Evolutionary conservation across 129 eudicot genomes (phyloP), one percentile per base, ranked within the genome.

Genomic region (Kitagawia praeruptora): DNA sequence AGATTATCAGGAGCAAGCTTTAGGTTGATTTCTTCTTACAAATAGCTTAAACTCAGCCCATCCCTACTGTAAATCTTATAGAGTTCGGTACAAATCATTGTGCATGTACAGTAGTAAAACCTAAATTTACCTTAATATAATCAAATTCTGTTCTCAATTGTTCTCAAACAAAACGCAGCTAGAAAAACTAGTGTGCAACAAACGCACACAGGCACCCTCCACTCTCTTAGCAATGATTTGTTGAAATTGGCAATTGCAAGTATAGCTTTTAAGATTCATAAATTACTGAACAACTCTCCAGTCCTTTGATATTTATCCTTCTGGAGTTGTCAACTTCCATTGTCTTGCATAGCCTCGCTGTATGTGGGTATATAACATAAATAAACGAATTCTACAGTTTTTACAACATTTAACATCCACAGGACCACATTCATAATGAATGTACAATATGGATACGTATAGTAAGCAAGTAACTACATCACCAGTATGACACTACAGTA

Each of bases 51-150:
- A 67, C 58, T 37, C 18, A 38, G 34, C 41, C 40, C 14, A 8
- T 13, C 21, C 23, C 21, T 25, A 39, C 44, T 58, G 73, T 58
- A 77, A 77, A 77, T 77, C 54, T 58, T 40, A 37, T 77, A 77
- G 71, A 41, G 9, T 11, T 77, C 8, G 18, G 5, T 56, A 38
- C 2, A 66, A 4, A 19, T 41, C n/a, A 31, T 21, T 38, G 42
- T 31, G 21, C 23, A 15, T 77, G 42, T n/a, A 28, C 25, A 75
- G n/a, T 7, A 45, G 31, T 28, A 9, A 34, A 51, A 18, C 58
- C 18, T 51, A 18, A 5, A 25, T 27, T 41, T 75, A 42, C 54
- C 34, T 44, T 42, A 12, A 47, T 40, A 47, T 47, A 48, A 46
- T 8, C 23, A 38, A 38, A 38, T 5, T 19, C 2, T 19, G 48